These are phyloP conservation scores for Mallotus nudiflorus DNA, from an alignment of 345 rosid species.

Conservation along the genomic window DNA sequence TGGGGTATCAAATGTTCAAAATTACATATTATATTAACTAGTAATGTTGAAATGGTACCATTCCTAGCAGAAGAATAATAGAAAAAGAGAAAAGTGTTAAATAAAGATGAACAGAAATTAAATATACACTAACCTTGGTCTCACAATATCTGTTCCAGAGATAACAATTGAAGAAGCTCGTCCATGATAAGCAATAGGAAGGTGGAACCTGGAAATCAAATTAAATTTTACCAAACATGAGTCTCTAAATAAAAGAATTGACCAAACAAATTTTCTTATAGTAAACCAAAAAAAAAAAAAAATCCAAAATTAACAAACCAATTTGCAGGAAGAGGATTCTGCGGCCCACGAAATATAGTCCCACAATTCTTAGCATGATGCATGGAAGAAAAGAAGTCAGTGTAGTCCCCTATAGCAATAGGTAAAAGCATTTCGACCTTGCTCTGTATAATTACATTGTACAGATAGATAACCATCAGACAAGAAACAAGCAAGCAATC, in stretches of 20 bases:
- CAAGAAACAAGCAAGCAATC: slow-evolving; percentile 5
- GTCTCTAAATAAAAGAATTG: not conserved
- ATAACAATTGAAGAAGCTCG: slow-evolving; percentile 88
- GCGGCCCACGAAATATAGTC: slow-evolving; percentile 81
- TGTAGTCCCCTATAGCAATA: slow-evolving; percentile 81
- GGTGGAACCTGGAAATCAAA: slow-evolving; percentile 68
- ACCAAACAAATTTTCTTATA: slow-evolving; percentile 4
- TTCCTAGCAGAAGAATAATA: not conserved
- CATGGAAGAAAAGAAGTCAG: slow-evolving; percentile 93
- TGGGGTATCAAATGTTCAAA: not conserved
- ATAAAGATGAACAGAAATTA: not conserved
- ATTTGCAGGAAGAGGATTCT: slow-evolving; percentile 66
- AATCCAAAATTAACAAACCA: slow-evolving; percentile 74
- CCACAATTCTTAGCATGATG: slow-evolving; percentile 96
- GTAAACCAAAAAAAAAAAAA: slow-evolving; percentile 8
- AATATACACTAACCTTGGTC: slow-evolving; percentile 58
- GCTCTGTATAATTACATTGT: slow-evolving; percentile 36
- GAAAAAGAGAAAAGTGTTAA: not conserved
- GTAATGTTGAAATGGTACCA: not conserved
- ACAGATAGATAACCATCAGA: too few species aligned
- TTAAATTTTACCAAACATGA: slow-evolving; percentile 9
- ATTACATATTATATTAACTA: not conserved
- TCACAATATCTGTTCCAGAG: slow-evolving; percentile 81
- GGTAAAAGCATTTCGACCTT: slow-evolving; percentile 91
- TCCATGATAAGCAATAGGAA: slow-evolving; percentile 98